Conservation (phyloP, 108 stramenopile species). For the Fragilaria radians region DNA sequence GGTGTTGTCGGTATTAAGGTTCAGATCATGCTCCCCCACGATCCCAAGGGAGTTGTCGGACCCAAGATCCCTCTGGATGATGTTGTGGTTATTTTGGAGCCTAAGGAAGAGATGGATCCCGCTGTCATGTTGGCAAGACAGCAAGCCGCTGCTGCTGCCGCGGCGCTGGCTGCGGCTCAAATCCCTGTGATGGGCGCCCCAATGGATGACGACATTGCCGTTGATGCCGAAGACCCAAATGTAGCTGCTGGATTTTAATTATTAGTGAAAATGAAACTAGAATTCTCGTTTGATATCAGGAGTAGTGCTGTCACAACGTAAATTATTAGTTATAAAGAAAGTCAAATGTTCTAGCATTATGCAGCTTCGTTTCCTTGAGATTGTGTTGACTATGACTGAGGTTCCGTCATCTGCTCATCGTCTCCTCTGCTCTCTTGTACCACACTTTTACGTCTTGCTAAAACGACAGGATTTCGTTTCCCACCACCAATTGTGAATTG, state of each 20-base stretch:
- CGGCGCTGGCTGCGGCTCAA: constrained; percentile 24
- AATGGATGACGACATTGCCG: constrained; percentile 7
- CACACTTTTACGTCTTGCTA: constrained; percentile 34
- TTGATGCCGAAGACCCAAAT: constrained; percentile 15
- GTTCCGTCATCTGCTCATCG: not conserved
- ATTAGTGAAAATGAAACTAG: not conserved
- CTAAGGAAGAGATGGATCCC: constrained; percentile 78
- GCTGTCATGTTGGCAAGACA: constrained; percentile 62
- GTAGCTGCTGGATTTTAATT: constrained; percentile 22
- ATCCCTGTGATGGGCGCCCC: constrained; percentile 1
- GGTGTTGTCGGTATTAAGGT: constrained; percentile 99
- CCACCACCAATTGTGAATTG: constrained; percentile 36
- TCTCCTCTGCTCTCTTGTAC: constrained; percentile 34
- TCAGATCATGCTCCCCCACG: constrained; percentile 97
- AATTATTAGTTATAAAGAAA: too few species aligned
- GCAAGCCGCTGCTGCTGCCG: constrained; percentile 42
- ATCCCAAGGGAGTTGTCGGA: constrained; percentile 84
- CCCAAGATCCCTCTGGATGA: constrained; percentile 90
- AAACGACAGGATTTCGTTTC: constrained; percentile 24
- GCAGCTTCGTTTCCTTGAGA: too few species aligned
- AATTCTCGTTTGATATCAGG: too few species aligned
- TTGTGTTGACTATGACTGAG: not conserved
- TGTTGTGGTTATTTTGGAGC: constrained; percentile 88
- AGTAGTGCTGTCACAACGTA: too few species aligned
- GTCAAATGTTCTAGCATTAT: too few species aligned